A percentile compares a stretch with the other conserved stretches of the same genome.
phyloP scores from a whole-genome alignment of 495 filamentous ascomycete species.

The Podospora bellae-mahoneyi region DNA sequence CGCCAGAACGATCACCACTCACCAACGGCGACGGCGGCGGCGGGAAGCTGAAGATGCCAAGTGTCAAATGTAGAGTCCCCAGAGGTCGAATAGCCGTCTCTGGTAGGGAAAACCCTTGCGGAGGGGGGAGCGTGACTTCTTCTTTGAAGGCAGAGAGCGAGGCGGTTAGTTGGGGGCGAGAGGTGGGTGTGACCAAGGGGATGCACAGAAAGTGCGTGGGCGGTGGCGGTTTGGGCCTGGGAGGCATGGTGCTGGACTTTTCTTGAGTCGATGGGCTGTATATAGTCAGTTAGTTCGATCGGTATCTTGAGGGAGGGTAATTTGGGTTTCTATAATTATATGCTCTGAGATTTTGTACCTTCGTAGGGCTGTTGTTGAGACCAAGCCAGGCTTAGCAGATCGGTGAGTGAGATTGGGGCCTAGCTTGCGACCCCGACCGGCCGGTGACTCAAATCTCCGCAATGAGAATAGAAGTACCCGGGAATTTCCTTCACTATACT shows the following conservation, averaged over 20 bases:
- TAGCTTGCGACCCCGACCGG: background rate
- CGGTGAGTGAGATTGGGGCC: background rate
- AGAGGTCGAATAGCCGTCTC: slow-evolving; percentile 68
- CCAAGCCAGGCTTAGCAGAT: background rate
- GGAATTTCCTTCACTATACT: background rate
- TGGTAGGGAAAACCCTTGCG: slow-evolving; percentile 41
- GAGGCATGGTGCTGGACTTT: slow-evolving; percentile 15
- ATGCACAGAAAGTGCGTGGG: slow-evolving; percentile 91
- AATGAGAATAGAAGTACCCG: background rate
- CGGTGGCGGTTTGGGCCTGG: slow-evolving; percentile 20
- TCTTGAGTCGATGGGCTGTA: background rate
- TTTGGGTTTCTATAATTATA: no score
- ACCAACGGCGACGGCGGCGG: background rate
- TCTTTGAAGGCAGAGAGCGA: slow-evolving; percentile 59
- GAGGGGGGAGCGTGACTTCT: slow-evolving; percentile 44
- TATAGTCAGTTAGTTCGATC: background rate
- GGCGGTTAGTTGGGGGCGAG: slow-evolving; percentile 59
- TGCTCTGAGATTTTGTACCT: background rate
- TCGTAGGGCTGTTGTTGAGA: background rate
- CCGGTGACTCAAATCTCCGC: background rate
- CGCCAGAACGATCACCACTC: background rate
- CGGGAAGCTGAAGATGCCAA: slow-evolving; percentile 80
- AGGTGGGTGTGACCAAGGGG: slow-evolving; percentile 63
- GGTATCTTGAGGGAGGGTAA: no score
- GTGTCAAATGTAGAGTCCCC: slow-evolving; percentile 77